Evolutionary conservation across 2,329 filamentous ascomycete genomes (phyloP).

Genomic region (Aspergillus sp.): DNA sequence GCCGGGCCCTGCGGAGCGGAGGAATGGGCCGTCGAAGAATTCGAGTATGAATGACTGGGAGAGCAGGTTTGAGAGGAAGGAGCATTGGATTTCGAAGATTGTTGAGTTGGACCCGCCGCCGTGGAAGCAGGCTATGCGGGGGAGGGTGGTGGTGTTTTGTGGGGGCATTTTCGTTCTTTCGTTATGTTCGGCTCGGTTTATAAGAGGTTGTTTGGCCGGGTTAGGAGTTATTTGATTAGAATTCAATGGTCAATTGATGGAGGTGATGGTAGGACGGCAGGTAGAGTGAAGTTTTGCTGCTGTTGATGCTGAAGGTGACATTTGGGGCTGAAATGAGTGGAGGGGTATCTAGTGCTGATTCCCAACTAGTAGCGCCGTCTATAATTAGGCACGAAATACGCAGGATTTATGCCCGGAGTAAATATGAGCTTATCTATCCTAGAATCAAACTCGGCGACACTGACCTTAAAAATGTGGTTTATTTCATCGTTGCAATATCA

Average conservation of each 20-base stretch:
- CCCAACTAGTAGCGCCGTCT: not conserved
- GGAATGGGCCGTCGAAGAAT: constrained; percentile 23
- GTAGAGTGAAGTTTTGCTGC: not conserved
- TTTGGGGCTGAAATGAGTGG: not conserved
- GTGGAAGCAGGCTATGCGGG: constrained; percentile 26
- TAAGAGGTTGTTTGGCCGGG: not conserved
- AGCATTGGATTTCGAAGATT: constrained; percentile 22
- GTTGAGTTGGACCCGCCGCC: constrained; percentile 20
- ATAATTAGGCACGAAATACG: not conserved
- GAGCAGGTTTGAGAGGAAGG: constrained; percentile 16
- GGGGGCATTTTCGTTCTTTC: too few relatives aligned
- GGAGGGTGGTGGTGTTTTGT: constrained; percentile 5
- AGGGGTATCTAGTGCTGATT: not conserved
- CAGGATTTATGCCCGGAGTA: not conserved
- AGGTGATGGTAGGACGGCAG: not conserved
- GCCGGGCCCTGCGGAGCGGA: constrained; percentile 18
- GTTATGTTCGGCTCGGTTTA: not conserved
- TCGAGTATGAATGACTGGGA: constrained; percentile 18
- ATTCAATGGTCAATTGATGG: not conserved
- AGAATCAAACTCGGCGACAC: too few relatives aligned
- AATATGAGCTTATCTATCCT: too few relatives aligned
- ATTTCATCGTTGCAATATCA: too few relatives aligned
- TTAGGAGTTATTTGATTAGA: not conserved
- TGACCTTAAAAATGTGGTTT: too few relatives aligned
- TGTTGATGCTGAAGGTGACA: not conserved